Conservation (phyloP, 2,329 filamentous ascomycete genomes). For the Herpotrichia juniperi region DNA sequence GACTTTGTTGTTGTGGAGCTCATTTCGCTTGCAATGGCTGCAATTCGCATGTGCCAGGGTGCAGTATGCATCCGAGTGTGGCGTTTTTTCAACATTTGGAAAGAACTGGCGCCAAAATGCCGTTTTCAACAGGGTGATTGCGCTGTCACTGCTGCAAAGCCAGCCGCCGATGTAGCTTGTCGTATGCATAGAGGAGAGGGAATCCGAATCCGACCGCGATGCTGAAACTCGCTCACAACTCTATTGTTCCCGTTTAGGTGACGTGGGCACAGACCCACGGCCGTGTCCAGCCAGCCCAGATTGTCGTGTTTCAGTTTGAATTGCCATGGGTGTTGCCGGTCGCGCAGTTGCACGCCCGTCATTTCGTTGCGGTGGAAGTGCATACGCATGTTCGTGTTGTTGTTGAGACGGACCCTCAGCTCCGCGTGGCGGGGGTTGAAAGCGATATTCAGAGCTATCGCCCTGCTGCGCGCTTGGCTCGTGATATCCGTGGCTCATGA, state of each 20-base stretch:
- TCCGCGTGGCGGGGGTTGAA: constrained; percentile 21
- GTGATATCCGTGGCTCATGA: constrained; percentile 36
- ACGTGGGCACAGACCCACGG: constrained; percentile 36
- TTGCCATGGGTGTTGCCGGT: constrained; percentile 28
- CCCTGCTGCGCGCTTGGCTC: constrained; percentile 32
- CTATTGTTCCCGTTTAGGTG: constrained; percentile 46
- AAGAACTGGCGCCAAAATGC: constrained; percentile 13
- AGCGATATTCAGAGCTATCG: constrained; percentile 28
- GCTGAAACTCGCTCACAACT: constrained; percentile 29
- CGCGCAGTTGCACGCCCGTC: constrained; percentile 29
- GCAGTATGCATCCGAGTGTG: constrained; percentile 23
- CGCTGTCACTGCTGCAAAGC: not conserved
- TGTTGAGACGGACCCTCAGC: constrained; percentile 21
- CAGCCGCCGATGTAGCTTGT: not conserved
- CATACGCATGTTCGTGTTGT: constrained; percentile 26
- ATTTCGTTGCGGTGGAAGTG: constrained; percentile 27
- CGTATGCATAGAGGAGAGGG: not conserved
- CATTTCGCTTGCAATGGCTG: constrained; percentile 45
- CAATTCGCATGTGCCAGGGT: constrained; percentile 22
- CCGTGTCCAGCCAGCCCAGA: constrained; percentile 30
- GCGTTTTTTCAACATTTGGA: constrained; percentile 26
- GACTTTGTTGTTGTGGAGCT: constrained; percentile 39
- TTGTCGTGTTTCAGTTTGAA: constrained; percentile 42
- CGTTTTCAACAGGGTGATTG: not conserved
- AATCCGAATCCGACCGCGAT: constrained; percentile 21